These are phyloP conservation scores for Phytopythium mirpurense DNA, from an alignment of 352 stramenopile species.

Conservation along the genomic window DNA sequence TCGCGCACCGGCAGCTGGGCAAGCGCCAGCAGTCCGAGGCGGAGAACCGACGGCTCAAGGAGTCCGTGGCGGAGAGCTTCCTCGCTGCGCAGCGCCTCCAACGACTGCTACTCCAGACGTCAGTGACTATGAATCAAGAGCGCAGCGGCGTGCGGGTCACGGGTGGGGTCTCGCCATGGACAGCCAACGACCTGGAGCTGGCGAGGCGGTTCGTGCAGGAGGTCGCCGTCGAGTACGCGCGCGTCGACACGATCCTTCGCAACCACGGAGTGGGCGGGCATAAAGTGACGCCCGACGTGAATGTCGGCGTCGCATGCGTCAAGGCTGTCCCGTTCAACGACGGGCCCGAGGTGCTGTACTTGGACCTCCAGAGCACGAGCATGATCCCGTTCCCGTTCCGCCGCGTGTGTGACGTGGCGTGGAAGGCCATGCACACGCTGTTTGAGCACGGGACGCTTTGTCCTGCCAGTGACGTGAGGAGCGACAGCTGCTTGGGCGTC, in stretches of 20 bases:
- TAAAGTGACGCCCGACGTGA: background rate
- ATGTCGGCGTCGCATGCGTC: background rate
- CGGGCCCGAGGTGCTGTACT: background rate
- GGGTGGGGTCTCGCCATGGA: background rate
- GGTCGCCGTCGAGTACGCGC: background rate
- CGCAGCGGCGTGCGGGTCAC: too few species aligned
- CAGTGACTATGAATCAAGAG: background rate
- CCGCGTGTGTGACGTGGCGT: constrained; percentile 1
- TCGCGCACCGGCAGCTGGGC: background rate
- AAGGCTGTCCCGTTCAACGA: background rate
- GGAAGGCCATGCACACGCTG: background rate
- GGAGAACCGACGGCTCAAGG: constrained; percentile 3
- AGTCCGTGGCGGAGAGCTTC: background rate
- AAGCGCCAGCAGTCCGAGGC: constrained; percentile 2
- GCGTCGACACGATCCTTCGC: background rate
- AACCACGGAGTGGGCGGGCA: background rate
- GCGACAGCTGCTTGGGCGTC: background rate
- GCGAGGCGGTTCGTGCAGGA: background rate
- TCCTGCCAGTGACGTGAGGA: background rate
- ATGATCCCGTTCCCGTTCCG: constrained; percentile 7
- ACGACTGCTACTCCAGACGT: background rate
- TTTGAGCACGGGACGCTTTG: background rate
- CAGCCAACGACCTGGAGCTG: constrained; percentile 1
- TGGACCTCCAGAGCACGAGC: constrained; percentile 2
- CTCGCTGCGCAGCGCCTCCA: background rate